Evolutionary conservation across 164 flowering plant species (phyloP).

Genomic region (Nymphaea thermarum): DNA sequence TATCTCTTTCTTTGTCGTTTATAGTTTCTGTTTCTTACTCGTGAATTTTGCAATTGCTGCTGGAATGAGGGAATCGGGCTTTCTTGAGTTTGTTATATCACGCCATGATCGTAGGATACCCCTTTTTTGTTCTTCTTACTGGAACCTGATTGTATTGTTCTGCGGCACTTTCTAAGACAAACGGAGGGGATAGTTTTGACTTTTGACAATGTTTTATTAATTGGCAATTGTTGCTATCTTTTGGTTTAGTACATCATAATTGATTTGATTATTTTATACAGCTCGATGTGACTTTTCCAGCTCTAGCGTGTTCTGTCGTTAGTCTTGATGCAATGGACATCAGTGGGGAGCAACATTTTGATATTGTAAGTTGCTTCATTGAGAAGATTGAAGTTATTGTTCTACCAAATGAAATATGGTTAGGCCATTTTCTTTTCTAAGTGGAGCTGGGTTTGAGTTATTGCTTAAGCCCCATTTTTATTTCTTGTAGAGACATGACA

Average conservation of each 20-base stretch:
- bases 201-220: not conserved
- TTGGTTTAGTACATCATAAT: not conserved
- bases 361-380: conserved; percentile 34
- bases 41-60: not conserved
- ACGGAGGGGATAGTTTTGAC: not conserved
- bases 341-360: conserved; percentile 75
- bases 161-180: not conserved
- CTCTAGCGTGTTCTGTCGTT: conserved; percentile 56
- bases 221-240: not conserved
- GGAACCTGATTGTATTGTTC: not conserved
- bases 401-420: not conserved
- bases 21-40: not conserved
- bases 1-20: not conserved
- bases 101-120: not conserved
- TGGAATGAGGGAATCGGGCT: not conserved
- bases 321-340: conserved; percentile 79
- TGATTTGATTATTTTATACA: conserved; percentile 19
- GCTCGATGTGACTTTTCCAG: conserved; percentile 78
- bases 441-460: not conserved
- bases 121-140: not conserved
- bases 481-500: conserved; percentile 60
- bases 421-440: not conserved
- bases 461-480: not conserved
- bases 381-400: not conserved
- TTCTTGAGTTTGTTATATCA: not conserved